Evolutionary conservation across 139 green algal species (phyloP), one percentile per base, ranked within the genome.

Genomic region (Asterochloris erici): DNA sequence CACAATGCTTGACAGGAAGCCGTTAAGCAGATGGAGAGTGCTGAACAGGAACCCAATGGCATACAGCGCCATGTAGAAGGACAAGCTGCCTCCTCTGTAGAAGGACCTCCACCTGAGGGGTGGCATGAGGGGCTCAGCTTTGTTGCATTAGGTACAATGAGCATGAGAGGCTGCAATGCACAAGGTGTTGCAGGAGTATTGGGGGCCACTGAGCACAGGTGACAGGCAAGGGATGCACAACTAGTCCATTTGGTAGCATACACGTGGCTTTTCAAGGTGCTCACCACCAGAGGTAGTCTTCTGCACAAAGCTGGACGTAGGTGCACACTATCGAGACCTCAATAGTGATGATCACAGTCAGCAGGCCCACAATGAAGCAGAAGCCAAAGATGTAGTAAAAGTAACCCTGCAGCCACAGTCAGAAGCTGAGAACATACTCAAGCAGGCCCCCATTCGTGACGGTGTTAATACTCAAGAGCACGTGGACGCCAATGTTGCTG

Each of bases 281-380:
- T 88, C 82, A 96, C 95, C 95, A 98, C 95, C 95, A 98, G 14
- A 82, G 81, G 88, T 98, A 97, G 88, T 98, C 94, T 85, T 98
- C 94, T 11, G 94, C 92, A 79, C 95, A 98, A 26, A 98, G 92
- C 88, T 98, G 94, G 77, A 96, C 89, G 73, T 89, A 91, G n/a
- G 93, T 96, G 88, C 92, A 96, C 76, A 97, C 92, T 62, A 98
- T 86, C 16, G 88, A 83, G 73, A 97, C 93, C 84, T 98, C 93
- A 13, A 91, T 86, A 61, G 92, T 97, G 87, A 98, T 96, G 82
- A 98, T 77, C 17, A 95, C 83, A 11, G 94, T 97, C 16, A 98
- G 88, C 27, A 91, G n/a, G 14, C 91, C 91, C 73, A 98, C 94
- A 47, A 98, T 82, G 84, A 97, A 93, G 73, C 97, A 91, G 84